Percentiles rank a stretch among this genome's conserved stretches.
Evolutionary conservation across 2,329 filamentous ascomycete genomes (phyloP).

Genomic region (Fusarium sulawesiense): DNA sequence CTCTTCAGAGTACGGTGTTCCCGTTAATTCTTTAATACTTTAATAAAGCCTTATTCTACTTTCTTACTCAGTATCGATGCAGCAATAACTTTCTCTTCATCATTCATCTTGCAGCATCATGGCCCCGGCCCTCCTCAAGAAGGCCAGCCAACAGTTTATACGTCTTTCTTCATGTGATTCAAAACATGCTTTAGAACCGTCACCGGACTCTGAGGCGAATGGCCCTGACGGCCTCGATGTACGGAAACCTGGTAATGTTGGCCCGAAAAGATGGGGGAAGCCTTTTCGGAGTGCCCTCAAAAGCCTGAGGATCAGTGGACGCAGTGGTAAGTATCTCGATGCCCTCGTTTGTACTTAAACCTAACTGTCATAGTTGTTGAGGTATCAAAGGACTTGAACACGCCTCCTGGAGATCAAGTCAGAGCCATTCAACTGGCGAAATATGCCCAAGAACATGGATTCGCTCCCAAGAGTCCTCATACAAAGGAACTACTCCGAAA

Average conservation of each 20-base stretch:
- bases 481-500: slow-evolving; percentile 45
- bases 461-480: slow-evolving; percentile 32
- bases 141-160: slow-evolving; percentile 43
- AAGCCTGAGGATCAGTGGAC: slow-evolving; percentile 48
- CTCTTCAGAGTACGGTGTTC: slow-evolving; percentile 6
- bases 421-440: slow-evolving; percentile 6
- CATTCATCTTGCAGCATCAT: slow-evolving; percentile 42
- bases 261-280: slow-evolving; percentile 52
- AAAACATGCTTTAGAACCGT: slow-evolving; percentile 11
- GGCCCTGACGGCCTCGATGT: slow-evolving; percentile 17
- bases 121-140: slow-evolving; percentile 44
- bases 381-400: slow-evolving; percentile 27
- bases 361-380: slow-evolving; percentile 42
- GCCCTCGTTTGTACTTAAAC: not conserved
- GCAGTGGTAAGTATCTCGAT: slow-evolving; percentile 34
- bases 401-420: not conserved
- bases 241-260: slow-evolving; percentile 44
- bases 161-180: slow-evolving; percentile 34
- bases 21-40: slow-evolving; percentile 11
- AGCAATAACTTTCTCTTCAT: slow-evolving; percentile 10
- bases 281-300: slow-evolving; percentile 52
- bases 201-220: slow-evolving; percentile 8
- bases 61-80: slow-evolving; percentile 21
- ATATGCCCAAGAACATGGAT: slow-evolving; percentile 1
- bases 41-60: slow-evolving; percentile 1